Conservation (phyloP, 352 stramenopile species). For the Blastocystis sp. region DNA sequence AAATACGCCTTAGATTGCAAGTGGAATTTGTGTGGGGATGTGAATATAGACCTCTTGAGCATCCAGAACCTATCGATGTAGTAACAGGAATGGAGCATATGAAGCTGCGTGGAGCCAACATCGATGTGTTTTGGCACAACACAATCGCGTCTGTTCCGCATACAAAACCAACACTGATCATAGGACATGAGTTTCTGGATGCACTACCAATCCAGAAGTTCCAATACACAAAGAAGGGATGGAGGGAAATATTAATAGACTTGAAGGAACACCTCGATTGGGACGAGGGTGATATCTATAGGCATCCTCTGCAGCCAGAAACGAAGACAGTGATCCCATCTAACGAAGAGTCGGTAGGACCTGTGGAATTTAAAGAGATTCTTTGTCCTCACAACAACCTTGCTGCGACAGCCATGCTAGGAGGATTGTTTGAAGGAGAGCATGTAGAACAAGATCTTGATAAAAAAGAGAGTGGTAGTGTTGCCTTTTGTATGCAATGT, state of each 20-base stretch:
- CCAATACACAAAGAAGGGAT: constrained; percentile 65
- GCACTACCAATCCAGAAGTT: constrained; percentile 84
- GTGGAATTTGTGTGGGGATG: neutral
- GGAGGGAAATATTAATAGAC: constrained; percentile 40
- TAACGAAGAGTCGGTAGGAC: neutral
- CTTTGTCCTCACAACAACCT: constrained; percentile 54
- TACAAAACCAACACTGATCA: constrained; percentile 71
- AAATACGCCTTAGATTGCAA: constrained; percentile 62
- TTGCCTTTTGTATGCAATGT: neutral
- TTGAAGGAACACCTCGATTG: constrained; percentile 54
- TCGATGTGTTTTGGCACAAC: constrained; percentile 70
- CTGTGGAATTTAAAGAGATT: constrained; percentile 25
- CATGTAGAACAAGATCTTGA: neutral
- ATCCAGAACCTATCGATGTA: neutral
- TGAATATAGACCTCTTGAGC: constrained; percentile 9
- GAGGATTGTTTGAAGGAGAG: constrained; percentile 38
- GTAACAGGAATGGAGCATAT: constrained; percentile 50
- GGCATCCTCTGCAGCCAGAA: neutral
- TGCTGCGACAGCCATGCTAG: constrained; percentile 36
- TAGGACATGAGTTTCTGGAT: constrained; percentile 82
- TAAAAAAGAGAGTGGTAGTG: neutral
- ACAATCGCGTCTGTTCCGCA: constrained; percentile 73
- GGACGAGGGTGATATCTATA: neutral
- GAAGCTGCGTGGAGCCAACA: constrained; percentile 6
- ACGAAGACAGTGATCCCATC: no score